Evolutionary conservation across 164 flowering plant species (phyloP).

Genomic region (Nelumbo lutea): DNA sequence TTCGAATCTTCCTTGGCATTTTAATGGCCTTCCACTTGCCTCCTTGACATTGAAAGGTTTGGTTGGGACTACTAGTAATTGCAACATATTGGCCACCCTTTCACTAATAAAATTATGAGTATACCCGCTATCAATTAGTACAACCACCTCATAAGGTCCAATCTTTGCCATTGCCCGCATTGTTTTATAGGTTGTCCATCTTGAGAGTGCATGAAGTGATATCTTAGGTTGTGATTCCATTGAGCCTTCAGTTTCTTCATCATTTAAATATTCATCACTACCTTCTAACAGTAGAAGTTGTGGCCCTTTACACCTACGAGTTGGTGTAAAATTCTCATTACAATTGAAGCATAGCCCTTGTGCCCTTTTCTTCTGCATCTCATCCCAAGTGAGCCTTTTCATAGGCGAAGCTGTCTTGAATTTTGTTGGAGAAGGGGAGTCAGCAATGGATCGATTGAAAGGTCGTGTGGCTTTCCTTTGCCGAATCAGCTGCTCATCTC

Average conservation of each 20-base stretch:
- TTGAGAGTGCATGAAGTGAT: background rate
- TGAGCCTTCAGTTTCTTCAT: background rate
- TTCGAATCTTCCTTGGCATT: background rate
- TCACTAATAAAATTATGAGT: background rate
- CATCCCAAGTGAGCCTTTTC: slow-evolving; percentile 2
- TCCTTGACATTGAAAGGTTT: background rate
- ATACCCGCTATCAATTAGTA: background rate
- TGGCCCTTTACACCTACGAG: background rate
- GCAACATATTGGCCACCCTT: background rate
- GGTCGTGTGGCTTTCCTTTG: background rate
- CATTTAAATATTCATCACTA: background rate
- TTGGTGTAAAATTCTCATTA: background rate
- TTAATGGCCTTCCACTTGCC: background rate
- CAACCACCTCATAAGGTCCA: background rate
- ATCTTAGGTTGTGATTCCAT: background rate
- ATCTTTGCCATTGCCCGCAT: slow-evolving; percentile 3
- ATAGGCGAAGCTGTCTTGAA: background rate
- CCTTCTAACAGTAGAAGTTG: slow-evolving; percentile 5
- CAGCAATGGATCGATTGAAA: background rate
- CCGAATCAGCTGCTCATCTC: background rate
- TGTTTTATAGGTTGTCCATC: background rate
- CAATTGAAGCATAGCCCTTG: slow-evolving; percentile 11
- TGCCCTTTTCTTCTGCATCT: background rate
- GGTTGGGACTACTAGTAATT: background rate
- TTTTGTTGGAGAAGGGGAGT: slow-evolving; percentile 2